These are phyloP conservation scores for Ceratobasidium sp. DNA, from an alignment of 1,284 basidiomycete genomes.

Conservation along the genomic window DNA sequence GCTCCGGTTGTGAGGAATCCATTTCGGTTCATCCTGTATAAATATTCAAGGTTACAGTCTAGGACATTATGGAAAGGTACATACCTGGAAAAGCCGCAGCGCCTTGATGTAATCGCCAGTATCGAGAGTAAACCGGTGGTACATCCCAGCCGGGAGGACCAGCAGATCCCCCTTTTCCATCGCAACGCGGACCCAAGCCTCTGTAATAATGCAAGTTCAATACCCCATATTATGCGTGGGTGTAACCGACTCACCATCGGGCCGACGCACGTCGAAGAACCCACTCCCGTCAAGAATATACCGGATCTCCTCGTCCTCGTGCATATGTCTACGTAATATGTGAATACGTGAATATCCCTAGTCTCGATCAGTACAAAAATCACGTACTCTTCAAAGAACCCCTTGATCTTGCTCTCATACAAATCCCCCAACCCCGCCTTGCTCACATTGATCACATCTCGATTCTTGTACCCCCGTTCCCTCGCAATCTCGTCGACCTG, in stretches of 20 bases:
- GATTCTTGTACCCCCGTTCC: conserved; percentile 78
- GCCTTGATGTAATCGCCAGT: conserved; percentile 73
- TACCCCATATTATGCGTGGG: no score
- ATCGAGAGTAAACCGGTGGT: conserved; percentile 88
- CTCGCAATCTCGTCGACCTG: conserved; percentile 71
- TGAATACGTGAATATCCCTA: not conserved
- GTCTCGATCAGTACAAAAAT: not conserved
- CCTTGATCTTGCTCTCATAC: conserved; percentile 81
- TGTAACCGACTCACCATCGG: conserved; percentile 23
- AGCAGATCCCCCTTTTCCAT: conserved; percentile 77
- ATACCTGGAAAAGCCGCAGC: conserved; percentile 80
- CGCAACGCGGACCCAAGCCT: conserved; percentile 75
- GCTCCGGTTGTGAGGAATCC: conserved; percentile 78
- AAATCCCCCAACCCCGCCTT: conserved; percentile 77
- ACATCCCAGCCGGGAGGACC: conserved; percentile 80
- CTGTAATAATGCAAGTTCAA: conserved; percentile 43
- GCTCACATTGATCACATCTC: conserved; percentile 78
- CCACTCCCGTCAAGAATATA: conserved; percentile 84
- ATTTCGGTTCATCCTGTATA: conserved; percentile 84
- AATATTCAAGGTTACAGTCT: not conserved
- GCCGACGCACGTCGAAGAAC: conserved; percentile 84
- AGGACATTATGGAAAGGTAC: not conserved
- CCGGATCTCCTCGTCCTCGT: conserved; percentile 92
- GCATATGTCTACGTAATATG: conserved; percentile 72
- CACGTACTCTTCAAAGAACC: conserved; percentile 82